These are phyloP conservation scores for Sclerotinia glacialis DNA, from an alignment of 2,329 filamentous ascomycete genomes.

Conservation along the genomic window DNA sequence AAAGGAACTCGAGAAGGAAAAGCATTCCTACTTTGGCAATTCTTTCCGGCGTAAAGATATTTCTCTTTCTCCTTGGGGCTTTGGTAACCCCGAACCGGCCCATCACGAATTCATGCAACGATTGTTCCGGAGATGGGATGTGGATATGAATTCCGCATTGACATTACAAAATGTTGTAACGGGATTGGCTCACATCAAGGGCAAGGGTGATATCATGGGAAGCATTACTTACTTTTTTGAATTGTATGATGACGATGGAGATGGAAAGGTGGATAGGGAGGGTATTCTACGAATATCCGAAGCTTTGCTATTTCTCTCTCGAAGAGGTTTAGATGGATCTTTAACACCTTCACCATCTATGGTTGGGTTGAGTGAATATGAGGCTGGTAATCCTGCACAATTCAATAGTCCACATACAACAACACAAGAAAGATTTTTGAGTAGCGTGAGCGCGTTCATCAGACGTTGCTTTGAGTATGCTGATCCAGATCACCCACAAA, in stretches of 20 bases:
- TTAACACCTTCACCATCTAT: conserved; percentile 63
- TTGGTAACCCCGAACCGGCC: conserved; percentile 64
- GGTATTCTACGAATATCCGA: conserved; percentile 94
- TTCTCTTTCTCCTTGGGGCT: conserved; percentile 52
- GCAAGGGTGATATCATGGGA: conserved; percentile 93
- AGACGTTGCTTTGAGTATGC: conserved; percentile 96
- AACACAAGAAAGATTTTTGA: conserved; percentile 83
- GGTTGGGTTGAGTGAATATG: conserved; percentile 49
- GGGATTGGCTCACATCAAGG: conserved; percentile 87
- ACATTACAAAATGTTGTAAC: conserved; percentile 90
- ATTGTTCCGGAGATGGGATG: conserved; percentile 85
- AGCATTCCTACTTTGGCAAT: conserved; percentile 60
- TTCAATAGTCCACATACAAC: conserved; percentile 48
- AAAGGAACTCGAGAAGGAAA: conserved; percentile 50
- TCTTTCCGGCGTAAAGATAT: conserved; percentile 45
- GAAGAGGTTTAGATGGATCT: conserved; percentile 77
- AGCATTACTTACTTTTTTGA: conserved; percentile 98
- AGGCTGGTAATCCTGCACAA: conserved; percentile 40
- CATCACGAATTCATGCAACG: conserved; percentile 93
- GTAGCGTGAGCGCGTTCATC: conserved; percentile 93
- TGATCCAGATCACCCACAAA: conserved; percentile 77
- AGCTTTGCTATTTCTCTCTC: conserved; percentile 85
- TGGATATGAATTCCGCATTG: conserved; percentile 70
- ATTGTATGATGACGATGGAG: conserved; percentile 88
- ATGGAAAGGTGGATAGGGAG: conserved; percentile 90